These are phyloP conservation scores for Abrus precatorius DNA, from an alignment of 306 rosid genomes.

Conservation along the genomic window DNA sequence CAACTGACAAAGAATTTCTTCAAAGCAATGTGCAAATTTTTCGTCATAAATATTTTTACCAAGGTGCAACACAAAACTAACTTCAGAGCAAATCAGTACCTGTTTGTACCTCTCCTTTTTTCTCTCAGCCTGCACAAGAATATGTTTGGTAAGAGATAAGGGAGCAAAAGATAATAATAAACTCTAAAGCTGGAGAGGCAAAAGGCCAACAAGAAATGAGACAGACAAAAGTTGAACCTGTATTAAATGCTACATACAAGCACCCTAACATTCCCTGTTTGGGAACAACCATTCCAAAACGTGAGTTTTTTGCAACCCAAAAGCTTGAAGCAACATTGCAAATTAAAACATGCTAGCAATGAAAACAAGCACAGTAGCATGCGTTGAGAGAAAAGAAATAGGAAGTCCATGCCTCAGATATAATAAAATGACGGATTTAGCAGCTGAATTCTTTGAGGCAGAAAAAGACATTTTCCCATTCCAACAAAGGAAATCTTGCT, in stretches of 20 bases:
- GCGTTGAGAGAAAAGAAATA: background rate
- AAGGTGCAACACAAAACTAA: slow-evolving; percentile 21
- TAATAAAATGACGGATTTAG: slow-evolving; percentile 4
- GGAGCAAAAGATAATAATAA: background rate
- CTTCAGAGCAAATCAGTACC: slow-evolving; percentile 60
- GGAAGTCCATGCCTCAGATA: background rate
- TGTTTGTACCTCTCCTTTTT: slow-evolving; percentile 76
- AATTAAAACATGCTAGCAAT: background rate
- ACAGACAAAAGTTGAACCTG: slow-evolving; percentile 18
- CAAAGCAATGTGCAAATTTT: slow-evolving; percentile 17
- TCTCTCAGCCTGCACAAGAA: slow-evolving; percentile 73
- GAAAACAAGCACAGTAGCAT: background rate
- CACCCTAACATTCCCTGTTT: background rate
- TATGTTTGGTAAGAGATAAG: slow-evolving; percentile 35
- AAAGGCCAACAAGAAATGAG: slow-evolving; percentile 13
- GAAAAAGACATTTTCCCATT: background rate
- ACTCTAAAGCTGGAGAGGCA: slow-evolving; percentile 29
- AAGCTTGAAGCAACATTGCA: slow-evolving; percentile 15
- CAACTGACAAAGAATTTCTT: slow-evolving; percentile 35
- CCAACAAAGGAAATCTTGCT: slow-evolving; percentile 11
- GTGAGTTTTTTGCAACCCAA: background rate
- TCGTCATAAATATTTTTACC: slow-evolving; percentile 2
- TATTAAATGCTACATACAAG: slow-evolving; percentile 1
- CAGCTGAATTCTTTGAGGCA: slow-evolving; percentile 19
- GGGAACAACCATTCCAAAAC: background rate